Conservation (phyloP, 2,329 filamentous ascomycete genomes). For the Colletotrichum sansevieriae region DNA sequence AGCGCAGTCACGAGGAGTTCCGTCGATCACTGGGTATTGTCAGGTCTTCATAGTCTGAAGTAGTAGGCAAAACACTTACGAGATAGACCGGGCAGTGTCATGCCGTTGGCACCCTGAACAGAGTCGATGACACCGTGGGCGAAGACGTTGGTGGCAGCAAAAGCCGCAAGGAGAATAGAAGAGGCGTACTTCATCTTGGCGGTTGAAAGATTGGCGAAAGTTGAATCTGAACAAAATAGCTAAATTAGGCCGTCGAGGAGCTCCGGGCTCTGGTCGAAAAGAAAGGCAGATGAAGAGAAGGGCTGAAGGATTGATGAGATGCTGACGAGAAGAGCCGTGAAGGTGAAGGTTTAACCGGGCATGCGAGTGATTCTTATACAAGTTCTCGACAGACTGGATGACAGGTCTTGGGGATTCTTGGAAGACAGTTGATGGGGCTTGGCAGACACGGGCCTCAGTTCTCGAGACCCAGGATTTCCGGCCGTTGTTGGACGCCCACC, state of each 20-base stretch:
- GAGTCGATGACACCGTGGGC: constrained; percentile 70
- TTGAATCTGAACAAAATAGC: constrained; percentile 7
- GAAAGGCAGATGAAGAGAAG: constrained; percentile 36
- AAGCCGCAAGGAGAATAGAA: constrained; percentile 55
- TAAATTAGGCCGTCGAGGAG: constrained; percentile 30
- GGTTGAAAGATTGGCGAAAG: constrained; percentile 34
- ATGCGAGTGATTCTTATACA: constrained; percentile 38
- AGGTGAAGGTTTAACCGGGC: constrained; percentile 16
- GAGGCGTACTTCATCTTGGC: constrained; percentile 41
- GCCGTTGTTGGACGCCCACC: constrained; percentile 2
- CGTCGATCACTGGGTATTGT: constrained; percentile 65
- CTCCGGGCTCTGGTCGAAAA: constrained; percentile 41
- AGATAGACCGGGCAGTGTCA: constrained; percentile 70
- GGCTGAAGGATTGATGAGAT: constrained; percentile 37
- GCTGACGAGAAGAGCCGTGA: constrained; percentile 20
- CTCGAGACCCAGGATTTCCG: constrained; percentile 19
- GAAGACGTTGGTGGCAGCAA: constrained; percentile 58
- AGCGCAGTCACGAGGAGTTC: constrained; percentile 76
- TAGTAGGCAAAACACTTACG: neutral
- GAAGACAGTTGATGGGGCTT: constrained; percentile 37
- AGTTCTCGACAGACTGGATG: constrained; percentile 38
- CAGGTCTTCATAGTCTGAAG: neutral
- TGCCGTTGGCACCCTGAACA: constrained; percentile 70
- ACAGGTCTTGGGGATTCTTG: constrained; percentile 30
- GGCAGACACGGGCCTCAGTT: constrained; percentile 31